Conservation (phyloP, 2,329 filamentous ascomycete genomes). For the Colletotrichum eremochloae region DNA sequence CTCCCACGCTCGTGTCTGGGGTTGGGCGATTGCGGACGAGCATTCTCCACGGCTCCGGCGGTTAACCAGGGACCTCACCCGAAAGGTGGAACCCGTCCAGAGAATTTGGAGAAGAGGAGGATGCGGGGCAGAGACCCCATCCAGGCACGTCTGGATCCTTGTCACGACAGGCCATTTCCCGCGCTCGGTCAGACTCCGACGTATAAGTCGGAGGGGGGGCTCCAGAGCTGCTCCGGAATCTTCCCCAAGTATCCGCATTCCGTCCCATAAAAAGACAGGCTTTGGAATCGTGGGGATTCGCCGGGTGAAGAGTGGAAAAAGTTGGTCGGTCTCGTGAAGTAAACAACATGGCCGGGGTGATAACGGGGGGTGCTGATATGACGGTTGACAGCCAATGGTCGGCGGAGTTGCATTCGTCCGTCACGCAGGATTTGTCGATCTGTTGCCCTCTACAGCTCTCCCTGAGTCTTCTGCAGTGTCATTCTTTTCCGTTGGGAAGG, state of each 20-base stretch:
- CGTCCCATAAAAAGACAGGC: conserved; percentile 14
- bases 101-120: conserved; percentile 21
- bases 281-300: conserved; percentile 22
- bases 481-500: not conserved
- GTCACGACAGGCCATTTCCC: not conserved
- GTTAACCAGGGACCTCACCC: conserved; percentile 19
- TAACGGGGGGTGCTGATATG: not conserved
- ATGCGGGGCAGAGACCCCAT: conserved; percentile 4
- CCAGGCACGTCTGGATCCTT: conserved; percentile 7
- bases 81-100: conserved; percentile 4
- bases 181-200: conserved; percentile 37
- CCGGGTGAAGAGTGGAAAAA: conserved; percentile 1
- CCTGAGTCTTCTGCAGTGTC: not conserved
- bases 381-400: not conserved
- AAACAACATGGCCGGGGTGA: not conserved
- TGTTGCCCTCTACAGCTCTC: not conserved
- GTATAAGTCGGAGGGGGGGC: not conserved
- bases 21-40: not conserved
- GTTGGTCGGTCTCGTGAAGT: not conserved
- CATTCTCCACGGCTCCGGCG: conserved; percentile 6
- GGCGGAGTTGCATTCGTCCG: not conserved
- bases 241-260: conserved; percentile 25
- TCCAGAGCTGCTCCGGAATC: conserved; percentile 25
- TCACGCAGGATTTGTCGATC: not conserved
- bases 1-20: not conserved